A percentile compares a stretch with the other conserved stretches of the same genome.
Evolutionary conservation across 345 rosid species (phyloP).

Genomic region (Lenwebbia sp.): DNA sequence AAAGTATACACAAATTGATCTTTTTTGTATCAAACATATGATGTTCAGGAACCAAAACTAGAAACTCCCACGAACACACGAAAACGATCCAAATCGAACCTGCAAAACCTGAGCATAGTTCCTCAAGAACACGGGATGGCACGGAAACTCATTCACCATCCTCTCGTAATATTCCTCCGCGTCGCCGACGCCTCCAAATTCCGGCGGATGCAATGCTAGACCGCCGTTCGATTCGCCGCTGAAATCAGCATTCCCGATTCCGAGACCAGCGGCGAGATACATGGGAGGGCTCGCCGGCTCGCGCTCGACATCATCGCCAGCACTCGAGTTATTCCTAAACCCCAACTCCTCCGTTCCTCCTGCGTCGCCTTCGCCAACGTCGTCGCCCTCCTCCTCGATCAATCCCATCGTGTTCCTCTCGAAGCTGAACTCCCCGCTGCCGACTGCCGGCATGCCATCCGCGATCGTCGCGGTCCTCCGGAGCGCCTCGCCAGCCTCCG

Average conservation of each 20-base stretch:
- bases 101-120: slow-evolving; percentile 68
- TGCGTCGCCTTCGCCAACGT: neutral
- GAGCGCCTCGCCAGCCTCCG: slow-evolving; percentile 2
- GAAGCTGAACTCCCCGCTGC: slow-evolving; percentile 44
- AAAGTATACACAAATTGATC: neutral
- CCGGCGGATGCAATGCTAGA: slow-evolving; percentile 18
- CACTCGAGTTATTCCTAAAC: neutral
- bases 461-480: slow-evolving; percentile 37
- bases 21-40: neutral
- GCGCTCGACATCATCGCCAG: slow-evolving; percentile 14
- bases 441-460: slow-evolving; percentile 16
- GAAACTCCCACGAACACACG: neutral
- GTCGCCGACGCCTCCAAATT: slow-evolving; percentile 29
- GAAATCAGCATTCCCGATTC: slow-evolving; percentile 28
- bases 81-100: slow-evolving; percentile 15
- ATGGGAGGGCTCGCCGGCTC: slow-evolving; percentile 48
- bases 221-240: slow-evolving; percentile 7
- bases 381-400: slow-evolving; percentile 22
- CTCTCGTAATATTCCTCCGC: slow-evolving; percentile 36
- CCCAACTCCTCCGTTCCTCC: neutral
- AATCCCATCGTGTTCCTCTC: slow-evolving; percentile 18
- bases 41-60: neutral
- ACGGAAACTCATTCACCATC: slow-evolving; percentile 61
- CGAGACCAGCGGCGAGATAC: slow-evolving; percentile 69
- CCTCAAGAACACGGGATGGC: slow-evolving; percentile 57